Evolutionary conservation across 148 eudicot genomes (phyloP), one percentile per base, ranked within the genome.

Genomic region (Fagopyrum homotropicum): DNA sequence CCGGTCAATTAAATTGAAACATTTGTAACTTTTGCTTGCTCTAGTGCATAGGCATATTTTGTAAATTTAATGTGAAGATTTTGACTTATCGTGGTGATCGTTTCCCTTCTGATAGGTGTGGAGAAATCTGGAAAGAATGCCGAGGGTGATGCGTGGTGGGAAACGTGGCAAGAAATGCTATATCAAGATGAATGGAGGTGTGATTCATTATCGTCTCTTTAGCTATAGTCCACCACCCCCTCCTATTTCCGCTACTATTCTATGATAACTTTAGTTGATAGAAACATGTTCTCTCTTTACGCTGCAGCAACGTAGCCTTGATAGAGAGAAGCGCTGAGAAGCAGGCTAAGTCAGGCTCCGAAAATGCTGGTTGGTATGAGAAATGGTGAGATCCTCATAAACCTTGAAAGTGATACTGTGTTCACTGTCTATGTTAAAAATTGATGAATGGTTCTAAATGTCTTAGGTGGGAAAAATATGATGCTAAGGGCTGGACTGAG

Each of bases 131-230:
- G 98, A 78, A 90, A 82, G 79, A 95, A 95, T 83, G 89, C 96
- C 45, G 97, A 90, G 82, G 98, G 97, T 72, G 97, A 95, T 82
- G 87, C 96, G 17, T 95, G 98, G 98, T 94, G 97, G 98, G 98
- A 95, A 88, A 95, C 98, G 79, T 95, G 98, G 98, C 90, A 91
- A 84, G 98, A 95, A 85, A 89, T 88, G 84, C 91, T 92, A 76
- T 92, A 95, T 82, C 98, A 92, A 84, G 98, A 95, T 83, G 98
- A 95, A 79, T 95, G 98, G 98, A 95, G 98, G 98, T 95, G 57
- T 45, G 43, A 9, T 69, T 72, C 71, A 7, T 22, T 49, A 6
- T 74, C 75, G 51, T 76, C 8, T 10, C 40, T 14, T 26, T 54
- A 60, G 47, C 26, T 22, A 69, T 22, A 22, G 26, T 22, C 26